phyloP scores from a whole-genome alignment of 106 monocot species.

The Acanthochlamys bracteata region DNA sequence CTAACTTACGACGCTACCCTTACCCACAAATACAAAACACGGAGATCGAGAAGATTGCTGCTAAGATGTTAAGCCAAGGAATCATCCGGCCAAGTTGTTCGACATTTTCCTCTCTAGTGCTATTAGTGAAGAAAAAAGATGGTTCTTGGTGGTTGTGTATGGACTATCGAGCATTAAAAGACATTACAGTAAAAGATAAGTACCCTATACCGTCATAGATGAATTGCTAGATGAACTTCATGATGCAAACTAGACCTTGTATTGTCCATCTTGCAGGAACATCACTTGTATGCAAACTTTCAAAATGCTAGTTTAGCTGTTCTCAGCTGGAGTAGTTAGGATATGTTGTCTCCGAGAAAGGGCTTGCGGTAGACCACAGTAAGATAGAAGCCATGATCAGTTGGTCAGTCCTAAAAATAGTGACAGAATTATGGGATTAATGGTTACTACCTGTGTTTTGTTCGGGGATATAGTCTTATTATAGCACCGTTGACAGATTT shows the following conservation, averaged over 20 bases:
- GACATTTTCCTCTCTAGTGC: constrained; percentile 1
- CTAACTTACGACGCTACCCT: neutral
- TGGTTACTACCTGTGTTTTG: neutral
- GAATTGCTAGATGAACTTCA: neutral
- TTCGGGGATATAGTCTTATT: neutral
- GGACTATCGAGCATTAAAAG: constrained; percentile 6
- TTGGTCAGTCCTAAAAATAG: neutral
- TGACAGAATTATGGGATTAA: neutral
- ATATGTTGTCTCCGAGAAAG: neutral
- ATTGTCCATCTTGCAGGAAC: neutral
- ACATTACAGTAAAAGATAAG: neutral
- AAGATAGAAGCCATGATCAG: neutral
- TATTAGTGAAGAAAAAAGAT: constrained; percentile 4
- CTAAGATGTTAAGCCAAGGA: neutral
- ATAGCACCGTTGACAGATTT: neutral
- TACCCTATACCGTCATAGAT: neutral
- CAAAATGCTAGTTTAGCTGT: neutral
- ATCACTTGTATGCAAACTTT: neutral
- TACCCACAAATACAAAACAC: neutral
- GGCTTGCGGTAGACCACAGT: neutral
- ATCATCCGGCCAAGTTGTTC: neutral
- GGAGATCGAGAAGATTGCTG: neutral
- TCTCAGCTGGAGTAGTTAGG: neutral
- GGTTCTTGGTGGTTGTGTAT: constrained; percentile 7
- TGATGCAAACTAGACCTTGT: neutral